These are phyloP conservation scores for Xylaria sp. DNA, from an alignment of 2,329 filamentous ascomycete genomes.

Conservation along the genomic window DNA sequence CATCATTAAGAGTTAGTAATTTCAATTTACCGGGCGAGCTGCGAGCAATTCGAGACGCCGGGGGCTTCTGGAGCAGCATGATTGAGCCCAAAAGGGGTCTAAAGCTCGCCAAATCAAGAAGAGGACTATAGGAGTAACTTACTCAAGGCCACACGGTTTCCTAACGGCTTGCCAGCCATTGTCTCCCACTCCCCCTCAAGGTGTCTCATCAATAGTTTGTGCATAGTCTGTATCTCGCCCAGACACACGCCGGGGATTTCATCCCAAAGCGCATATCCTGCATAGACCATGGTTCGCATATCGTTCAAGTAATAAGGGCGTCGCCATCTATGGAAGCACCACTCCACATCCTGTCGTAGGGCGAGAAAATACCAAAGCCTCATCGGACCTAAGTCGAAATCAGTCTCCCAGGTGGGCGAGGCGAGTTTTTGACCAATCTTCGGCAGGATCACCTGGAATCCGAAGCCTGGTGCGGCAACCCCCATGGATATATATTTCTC, in stretches of 20 bases:
- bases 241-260: not conserved
- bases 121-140: not conserved
- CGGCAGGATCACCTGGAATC: not conserved
- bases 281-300: not conserved
- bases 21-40: not conserved
- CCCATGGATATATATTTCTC: not conserved
- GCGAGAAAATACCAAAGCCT: constrained; percentile 11
- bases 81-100: not conserved
- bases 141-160: not conserved
- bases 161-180: no score
- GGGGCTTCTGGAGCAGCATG: no score
- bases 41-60: no score
- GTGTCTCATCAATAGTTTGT: not conserved
- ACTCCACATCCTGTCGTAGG: not conserved
- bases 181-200: no score
- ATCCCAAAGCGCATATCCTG: constrained; percentile 23
- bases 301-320: not conserved
- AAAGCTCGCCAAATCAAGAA: not conserved
- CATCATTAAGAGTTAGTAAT: not conserved
- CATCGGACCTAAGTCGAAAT: constrained; percentile 5
- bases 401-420: not conserved
- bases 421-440: not conserved
- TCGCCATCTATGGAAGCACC: not conserved
- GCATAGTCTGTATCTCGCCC: not conserved
- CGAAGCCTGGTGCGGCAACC: not conserved